These are phyloP conservation scores for Eimeria nieschulzi DNA, from an alignment of 169 alveolate genomes.

Conservation along the genomic window DNA sequence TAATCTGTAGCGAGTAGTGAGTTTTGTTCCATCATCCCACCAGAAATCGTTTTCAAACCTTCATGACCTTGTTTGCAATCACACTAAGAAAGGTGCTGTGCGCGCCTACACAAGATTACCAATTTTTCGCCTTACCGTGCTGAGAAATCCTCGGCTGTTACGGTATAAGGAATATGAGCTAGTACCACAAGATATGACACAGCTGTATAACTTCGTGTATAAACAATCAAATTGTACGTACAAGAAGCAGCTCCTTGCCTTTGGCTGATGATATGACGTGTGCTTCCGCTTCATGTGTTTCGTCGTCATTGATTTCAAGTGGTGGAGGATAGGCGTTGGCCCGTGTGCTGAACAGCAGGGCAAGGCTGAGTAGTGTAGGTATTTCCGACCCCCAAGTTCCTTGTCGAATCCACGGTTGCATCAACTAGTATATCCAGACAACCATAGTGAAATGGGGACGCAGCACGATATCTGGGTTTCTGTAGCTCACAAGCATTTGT, in stretches of 20 bases:
- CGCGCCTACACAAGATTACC: neutral
- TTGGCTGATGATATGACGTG: conserved; percentile 35
- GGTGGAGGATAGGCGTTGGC: conserved; percentile 48
- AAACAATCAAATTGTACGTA: neutral
- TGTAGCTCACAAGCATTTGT: neutral
- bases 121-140: conserved; percentile 17
- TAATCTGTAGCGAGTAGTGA: neutral
- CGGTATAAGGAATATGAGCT: conserved; percentile 45
- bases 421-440: neutral
- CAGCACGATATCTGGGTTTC: neutral
- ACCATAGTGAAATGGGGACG: neutral
- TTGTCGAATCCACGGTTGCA: neutral
- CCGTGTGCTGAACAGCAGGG: neutral
- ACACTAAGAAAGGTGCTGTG: conserved; percentile 3
- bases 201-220: conserved; percentile 4
- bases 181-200: conserved; percentile 32
- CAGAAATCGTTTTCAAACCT: conserved; percentile 19
- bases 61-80: conserved; percentile 54
- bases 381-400: neutral
- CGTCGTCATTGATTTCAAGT: conserved; percentile 22
- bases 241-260: conserved; percentile 24
- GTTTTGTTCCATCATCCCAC: neutral
- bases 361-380: neutral
- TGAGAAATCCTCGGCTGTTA: conserved; percentile 56
- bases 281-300: conserved; percentile 44